Evolutionary conservation across 208 protist species (phyloP).

Genomic region (Leishmania gerbilli): DNA sequence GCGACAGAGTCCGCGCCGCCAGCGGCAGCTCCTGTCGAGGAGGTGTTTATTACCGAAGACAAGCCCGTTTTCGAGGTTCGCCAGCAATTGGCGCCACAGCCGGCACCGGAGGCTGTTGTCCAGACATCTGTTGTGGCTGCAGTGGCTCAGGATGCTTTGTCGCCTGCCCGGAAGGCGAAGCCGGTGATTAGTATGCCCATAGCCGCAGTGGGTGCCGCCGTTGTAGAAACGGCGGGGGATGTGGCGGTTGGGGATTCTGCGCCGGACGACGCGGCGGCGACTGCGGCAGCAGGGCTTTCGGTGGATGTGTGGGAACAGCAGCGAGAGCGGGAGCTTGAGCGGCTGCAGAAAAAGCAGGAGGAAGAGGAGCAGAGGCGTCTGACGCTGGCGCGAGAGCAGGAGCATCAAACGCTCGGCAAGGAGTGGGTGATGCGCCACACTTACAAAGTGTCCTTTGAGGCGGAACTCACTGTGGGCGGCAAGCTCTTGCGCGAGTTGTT

Average conservation of each 20-base stretch:
- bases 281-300: slow-evolving; percentile 34
- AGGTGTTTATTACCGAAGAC: slow-evolving; percentile 55
- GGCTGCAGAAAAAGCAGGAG: slow-evolving; percentile 61
- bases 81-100: slow-evolving; percentile 1
- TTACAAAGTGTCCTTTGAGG: slow-evolving; percentile 7
- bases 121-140: slow-evolving; percentile 1
- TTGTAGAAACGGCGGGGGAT: not conserved
- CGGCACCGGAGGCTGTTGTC: slow-evolving; percentile 16
- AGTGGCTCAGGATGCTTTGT: not conserved
- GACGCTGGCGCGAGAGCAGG: slow-evolving; percentile 41
- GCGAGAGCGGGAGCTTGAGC: slow-evolving; percentile 76
- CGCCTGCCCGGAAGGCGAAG: slow-evolving; percentile 5
- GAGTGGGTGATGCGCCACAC: slow-evolving; percentile 54
- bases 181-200: slow-evolving; percentile 32
- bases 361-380: slow-evolving; percentile 58
- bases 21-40: slow-evolving; percentile 15
- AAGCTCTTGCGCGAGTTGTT: slow-evolving; percentile 36
- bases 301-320: slow-evolving; percentile 87
- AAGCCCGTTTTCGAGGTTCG: slow-evolving; percentile 50
- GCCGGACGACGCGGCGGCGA: not conserved
- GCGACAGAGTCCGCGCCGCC: not conserved
- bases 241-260: not conserved
- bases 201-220: slow-evolving; percentile 17
- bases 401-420: slow-evolving; percentile 67
- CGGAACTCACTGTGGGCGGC: slow-evolving; percentile 14